Base-by-base conservation (phyloP, 495 filamentous ascomycete species). In the Xylaria castorea region DNA sequence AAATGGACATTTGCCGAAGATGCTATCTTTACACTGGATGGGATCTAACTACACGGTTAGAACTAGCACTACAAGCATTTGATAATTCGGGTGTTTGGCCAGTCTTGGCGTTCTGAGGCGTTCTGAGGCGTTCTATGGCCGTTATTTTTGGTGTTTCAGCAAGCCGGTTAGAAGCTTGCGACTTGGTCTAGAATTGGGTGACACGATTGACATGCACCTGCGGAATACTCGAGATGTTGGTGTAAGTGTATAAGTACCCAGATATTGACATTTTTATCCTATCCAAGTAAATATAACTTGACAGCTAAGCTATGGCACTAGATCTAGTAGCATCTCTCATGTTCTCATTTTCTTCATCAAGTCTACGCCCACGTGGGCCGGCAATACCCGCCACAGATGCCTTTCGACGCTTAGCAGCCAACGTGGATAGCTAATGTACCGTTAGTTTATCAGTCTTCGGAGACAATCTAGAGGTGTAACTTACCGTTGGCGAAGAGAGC, bases 401-500 rank as follows among this genome's bases (percentile, higher is more conserved):
- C 30, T 25, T 48, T 40, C 30, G 46, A 22, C 27, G 57, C 61
- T 75, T 74, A 76, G 67, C 74, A 76, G 53, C 74, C 74, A 61
- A 76, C 71, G 57, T 74, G 50, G 61, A 76, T 72, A 63, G 58
- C 71, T 73, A 46, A 25, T 22, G 7, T 51, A 5, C n/a, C 22
- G 70, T 72, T 67, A 66, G 63, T 58, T 20, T 46, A 46, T 27
- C 30, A 42, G 32, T 16, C 22, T 20, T 2, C 1, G 25, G 14
- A 48, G 30, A 46, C 0, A 6, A 7, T 27, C 18, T 1, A 27
- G 5, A 22, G 9, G 2, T 68, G 9, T 57, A 30, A 58, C 77
- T 77, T 70, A 79, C 77, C 86, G 72, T 89, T 90, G 2, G 89
- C 84, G 75, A 87, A 91, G 36, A 91, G 77, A 4, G 89, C 88